Base-by-base conservation (phyloP, 345 rosid genomes). In the Cardamine resedifolia region DNA sequence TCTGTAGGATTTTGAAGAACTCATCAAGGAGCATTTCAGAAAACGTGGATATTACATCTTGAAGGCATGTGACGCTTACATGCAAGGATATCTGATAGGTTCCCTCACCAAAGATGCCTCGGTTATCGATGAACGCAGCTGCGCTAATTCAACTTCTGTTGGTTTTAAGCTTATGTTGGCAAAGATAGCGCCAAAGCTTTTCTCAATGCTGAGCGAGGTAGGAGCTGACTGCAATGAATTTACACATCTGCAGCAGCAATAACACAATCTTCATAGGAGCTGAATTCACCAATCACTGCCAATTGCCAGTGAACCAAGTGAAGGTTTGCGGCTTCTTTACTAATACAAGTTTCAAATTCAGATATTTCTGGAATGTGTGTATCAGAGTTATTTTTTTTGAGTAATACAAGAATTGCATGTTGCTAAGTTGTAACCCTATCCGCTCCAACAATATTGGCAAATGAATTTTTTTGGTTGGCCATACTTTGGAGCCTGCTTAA, bases 101-200 rank as follows among this genome's bases (percentile, higher is more conserved):
- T 90, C 98, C 59, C 97, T 92, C n/a, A 48, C 80, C 34, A 73
- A 83, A 78, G 96, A 92, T 55, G 97, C 90, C 3, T 82, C 89
- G 1, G 77, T 74, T 33, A 81, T 73, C 60, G 76, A 80, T 53
- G 77, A 74, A 47, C 26, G 47, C 43, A 71, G 72, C 62, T 68
- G 71, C 31, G 87, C 85, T 20, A 86, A 89, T 74, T 79, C 86
- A 68, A 90, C 86, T 62, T 96, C 98, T 0, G 91, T 87, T 60
- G 98, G 99, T 39, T 92, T 96, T 86, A 92, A 92, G 83, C 77
- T 96, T 78, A 96, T 96, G 96, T 66, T 96, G 78, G 87, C 83
- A 47, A 96, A 96, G 90, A 92, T 90, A 20, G 73, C 71, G 4
- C 97, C 95, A 5, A 96, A 89, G 85, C 95, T 96, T 55, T 79